Conservation (phyloP, 768 basidiomycete species). For the Chiua virens region DNA sequence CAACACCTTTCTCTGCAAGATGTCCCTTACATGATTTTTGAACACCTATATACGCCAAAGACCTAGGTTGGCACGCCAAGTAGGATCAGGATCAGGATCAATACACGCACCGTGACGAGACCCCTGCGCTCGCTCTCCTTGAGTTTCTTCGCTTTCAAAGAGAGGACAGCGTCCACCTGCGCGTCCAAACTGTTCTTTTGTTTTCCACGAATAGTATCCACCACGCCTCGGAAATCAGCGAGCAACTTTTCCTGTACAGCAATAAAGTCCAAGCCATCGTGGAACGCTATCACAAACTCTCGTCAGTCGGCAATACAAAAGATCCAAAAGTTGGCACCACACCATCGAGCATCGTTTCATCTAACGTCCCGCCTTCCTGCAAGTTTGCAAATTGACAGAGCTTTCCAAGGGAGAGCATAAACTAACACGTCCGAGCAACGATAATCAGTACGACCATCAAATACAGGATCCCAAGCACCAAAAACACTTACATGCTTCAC, state of each 20-base stretch:
- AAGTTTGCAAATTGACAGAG: constrained; percentile 70
- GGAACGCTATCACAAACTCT: constrained; percentile 57
- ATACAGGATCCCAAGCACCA: neutral
- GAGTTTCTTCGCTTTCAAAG: constrained; percentile 48
- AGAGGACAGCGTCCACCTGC: constrained; percentile 64
- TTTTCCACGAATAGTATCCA: constrained; percentile 47
- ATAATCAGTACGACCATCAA: constrained; percentile 5
- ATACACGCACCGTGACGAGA: constrained; percentile 38
- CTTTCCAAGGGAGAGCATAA: constrained; percentile 91
- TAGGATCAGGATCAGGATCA: neutral
- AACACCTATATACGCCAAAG: constrained; percentile 52
- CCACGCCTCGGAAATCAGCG: constrained; percentile 55
- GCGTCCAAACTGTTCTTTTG: constrained; percentile 64
- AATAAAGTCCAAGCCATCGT: constrained; percentile 85
- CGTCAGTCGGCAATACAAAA: neutral
- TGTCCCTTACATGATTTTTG: constrained; percentile 60
- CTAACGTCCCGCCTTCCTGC: constrained; percentile 44
- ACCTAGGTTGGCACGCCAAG: constrained; percentile 1
- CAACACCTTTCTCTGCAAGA: constrained; percentile 75
- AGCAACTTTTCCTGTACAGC: constrained; percentile 75
- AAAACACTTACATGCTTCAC: constrained; percentile 69
- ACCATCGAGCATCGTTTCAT: constrained; percentile 61
- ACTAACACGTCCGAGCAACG: constrained; percentile 41
- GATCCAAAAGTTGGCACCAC: constrained; percentile 11
- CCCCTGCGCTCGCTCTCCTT: constrained; percentile 46